A percentile compares a stretch with the other conserved stretches of the same genome.
Evolutionary conservation across 805 yeast genomes (phyloP).

Genomic region (Yarrowia osloensis): DNA sequence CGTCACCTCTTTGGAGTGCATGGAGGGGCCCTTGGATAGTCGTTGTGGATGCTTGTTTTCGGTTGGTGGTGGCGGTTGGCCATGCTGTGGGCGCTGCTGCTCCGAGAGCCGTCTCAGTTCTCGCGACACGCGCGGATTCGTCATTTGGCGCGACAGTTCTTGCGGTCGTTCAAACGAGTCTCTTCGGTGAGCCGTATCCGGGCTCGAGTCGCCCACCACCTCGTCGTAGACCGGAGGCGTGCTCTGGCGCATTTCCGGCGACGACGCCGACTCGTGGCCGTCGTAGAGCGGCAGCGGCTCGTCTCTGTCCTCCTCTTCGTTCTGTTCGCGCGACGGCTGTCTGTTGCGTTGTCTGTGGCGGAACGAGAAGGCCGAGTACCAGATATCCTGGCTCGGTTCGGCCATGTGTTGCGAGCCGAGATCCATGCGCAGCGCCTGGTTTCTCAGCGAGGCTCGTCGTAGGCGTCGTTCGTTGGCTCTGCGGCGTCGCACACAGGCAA

Average conservation of each 20-base stretch:
- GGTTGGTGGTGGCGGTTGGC: neutral
- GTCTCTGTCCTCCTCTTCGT: neutral
- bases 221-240: slow-evolving; percentile 27
- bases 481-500: slow-evolving; percentile 22
- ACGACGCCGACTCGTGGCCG: slow-evolving; percentile 14
- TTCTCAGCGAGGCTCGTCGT: slow-evolving; percentile 8
- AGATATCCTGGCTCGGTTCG: slow-evolving; percentile 3
- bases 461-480: neutral
- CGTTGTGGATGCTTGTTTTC: neutral
- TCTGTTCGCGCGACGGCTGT: neutral
- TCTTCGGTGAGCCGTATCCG: neutral
- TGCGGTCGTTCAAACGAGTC: neutral
- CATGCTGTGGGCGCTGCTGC: neutral
- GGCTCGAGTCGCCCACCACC: slow-evolving; percentile 3
- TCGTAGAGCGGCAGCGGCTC: slow-evolving; percentile 22
- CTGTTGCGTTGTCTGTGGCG: slow-evolving; percentile 10
- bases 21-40: slow-evolving; percentile 2
- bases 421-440: slow-evolving; percentile 23
- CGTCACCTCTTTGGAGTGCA: slow-evolving; percentile 19
- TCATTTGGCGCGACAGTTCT: slow-evolving; percentile 5
- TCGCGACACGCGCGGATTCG: neutral
- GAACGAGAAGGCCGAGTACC: slow-evolving; percentile 27
- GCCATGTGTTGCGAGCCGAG: slow-evolving; percentile 10
- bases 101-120: neutral
- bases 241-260: slow-evolving; percentile 14